Conservation (phyloP, 257 asterid species). For the Ilex asprella region DNA sequence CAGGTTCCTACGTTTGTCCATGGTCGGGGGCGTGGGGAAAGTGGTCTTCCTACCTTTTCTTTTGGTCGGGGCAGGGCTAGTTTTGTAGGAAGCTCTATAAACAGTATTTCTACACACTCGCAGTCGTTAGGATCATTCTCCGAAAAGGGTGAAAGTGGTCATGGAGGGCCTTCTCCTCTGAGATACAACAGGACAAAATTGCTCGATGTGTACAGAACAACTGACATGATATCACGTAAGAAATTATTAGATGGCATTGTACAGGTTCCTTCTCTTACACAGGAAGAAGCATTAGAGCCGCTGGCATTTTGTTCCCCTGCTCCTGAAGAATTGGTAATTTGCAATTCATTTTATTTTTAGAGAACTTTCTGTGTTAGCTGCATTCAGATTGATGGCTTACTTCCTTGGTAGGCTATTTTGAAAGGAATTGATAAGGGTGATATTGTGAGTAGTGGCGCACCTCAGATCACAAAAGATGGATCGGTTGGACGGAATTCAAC, state of each 20-base stretch:
- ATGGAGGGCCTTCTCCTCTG: constrained; percentile 30
- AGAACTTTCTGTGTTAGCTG: neutral
- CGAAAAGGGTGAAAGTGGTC: constrained; percentile 51
- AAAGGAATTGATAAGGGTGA: constrained; percentile 92
- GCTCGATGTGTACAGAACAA: constrained; percentile 64
- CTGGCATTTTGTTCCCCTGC: constrained; percentile 60
- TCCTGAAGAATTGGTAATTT: constrained; percentile 72
- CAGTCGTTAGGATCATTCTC: constrained; percentile 38
- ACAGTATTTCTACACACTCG: constrained; percentile 28
- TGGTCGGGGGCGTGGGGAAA: constrained; percentile 83
- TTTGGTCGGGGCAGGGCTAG: constrained; percentile 62
- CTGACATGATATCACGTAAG: constrained; percentile 33
- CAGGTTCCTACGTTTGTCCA: constrained; percentile 50
- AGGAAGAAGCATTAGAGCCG: constrained; percentile 69
- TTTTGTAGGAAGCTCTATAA: constrained; percentile 34
- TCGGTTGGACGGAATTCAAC: constrained; percentile 51
- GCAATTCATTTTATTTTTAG: constrained; percentile 1
- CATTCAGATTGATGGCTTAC: constrained; percentile 12
- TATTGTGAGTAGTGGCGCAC: constrained; percentile 74
- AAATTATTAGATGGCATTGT: constrained; percentile 43
- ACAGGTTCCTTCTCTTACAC: constrained; percentile 69
- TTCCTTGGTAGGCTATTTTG: constrained; percentile 47
- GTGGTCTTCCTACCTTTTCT: constrained; percentile 36
- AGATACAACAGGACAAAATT: constrained; percentile 59
- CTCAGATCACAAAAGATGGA: constrained; percentile 70